These are phyloP conservation scores for Pseudopithomyces maydicus DNA, from an alignment of 2,329 filamentous ascomycete genomes.

Conservation along the genomic window DNA sequence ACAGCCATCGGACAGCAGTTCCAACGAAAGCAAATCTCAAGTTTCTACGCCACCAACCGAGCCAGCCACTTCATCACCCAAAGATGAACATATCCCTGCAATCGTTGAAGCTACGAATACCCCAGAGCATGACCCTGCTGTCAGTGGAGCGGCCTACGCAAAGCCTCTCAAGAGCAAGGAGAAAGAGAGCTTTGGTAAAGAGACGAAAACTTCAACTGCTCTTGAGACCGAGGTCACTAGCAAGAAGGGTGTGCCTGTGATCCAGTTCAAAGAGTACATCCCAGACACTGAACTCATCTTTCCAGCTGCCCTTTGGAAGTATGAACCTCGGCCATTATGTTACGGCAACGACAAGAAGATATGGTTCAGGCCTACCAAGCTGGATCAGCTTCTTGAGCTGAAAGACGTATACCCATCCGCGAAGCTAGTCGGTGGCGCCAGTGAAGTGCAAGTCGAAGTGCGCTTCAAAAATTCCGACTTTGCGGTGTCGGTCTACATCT, in stretches of 20 bases:
- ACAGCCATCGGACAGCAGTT: slow-evolving; percentile 34
- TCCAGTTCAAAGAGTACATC: slow-evolving; percentile 84
- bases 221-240: slow-evolving; percentile 49
- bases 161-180: slow-evolving; percentile 44
- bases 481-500: slow-evolving; percentile 85
- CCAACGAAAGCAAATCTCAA: slow-evolving; percentile 29
- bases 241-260: slow-evolving; percentile 60
- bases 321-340: slow-evolving; percentile 76
- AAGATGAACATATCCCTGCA: slow-evolving; percentile 34
- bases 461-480: slow-evolving; percentile 96
- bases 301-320: slow-evolving; percentile 79
- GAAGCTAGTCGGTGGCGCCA: slow-evolving; percentile 93
- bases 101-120: slow-evolving; percentile 27
- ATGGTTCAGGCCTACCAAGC: slow-evolving; percentile 87
- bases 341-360: slow-evolving; percentile 93
- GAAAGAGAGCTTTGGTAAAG: slow-evolving; percentile 15
- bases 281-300: slow-evolving; percentile 94
- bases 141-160: slow-evolving; percentile 40
- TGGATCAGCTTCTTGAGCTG: slow-evolving; percentile 85
- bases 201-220: slow-evolving; percentile 58
- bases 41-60: slow-evolving; percentile 38
- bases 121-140: slow-evolving; percentile 22
- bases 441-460: slow-evolving; percentile 95
- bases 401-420: slow-evolving; percentile 84
- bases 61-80: slow-evolving; percentile 25